A percentile compares a stretch with the other conserved stretches of the same genome.
Conservation (phyloP, 2,329 filamentous ascomycete species). For the Sphaceloma murrayae region DNA sequence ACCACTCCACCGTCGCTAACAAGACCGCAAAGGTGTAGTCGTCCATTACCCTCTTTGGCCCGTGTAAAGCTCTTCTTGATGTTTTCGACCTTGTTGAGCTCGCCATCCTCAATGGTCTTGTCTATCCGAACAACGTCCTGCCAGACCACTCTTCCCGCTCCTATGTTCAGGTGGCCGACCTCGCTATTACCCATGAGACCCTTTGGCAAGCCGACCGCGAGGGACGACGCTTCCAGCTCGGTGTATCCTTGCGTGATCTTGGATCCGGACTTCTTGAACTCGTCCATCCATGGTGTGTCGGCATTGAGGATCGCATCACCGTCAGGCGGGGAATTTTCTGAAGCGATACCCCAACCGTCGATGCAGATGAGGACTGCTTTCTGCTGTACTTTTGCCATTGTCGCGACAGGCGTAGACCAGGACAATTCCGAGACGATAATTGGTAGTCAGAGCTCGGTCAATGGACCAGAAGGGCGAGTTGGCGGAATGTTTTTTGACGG, state of each 20-base stretch:
- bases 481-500: too few relatives aligned
- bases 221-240: conserved; percentile 88
- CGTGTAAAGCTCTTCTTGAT: conserved; percentile 68
- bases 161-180: conserved; percentile 97
- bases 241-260: conserved; percentile 75
- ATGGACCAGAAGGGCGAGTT: too few relatives aligned
- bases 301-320: conserved; percentile 94
- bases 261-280: conserved; percentile 56
- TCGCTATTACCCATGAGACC: conserved; percentile 99
- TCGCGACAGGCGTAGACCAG: too few relatives aligned
- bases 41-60: conserved; percentile 79
- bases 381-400: conserved; percentile 58
- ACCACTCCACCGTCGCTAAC: conserved; percentile 91
- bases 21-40: conserved; percentile 84
- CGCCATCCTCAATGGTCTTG: conserved; percentile 75
- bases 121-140: conserved; percentile 89
- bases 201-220: conserved; percentile 90
- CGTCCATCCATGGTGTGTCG: conserved; percentile 90
- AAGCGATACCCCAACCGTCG: conserved; percentile 93
- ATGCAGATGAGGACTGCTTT: conserved; percentile 81
- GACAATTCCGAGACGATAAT: too few relatives aligned
- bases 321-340: conserved; percentile 67
- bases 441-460: too few relatives aligned
- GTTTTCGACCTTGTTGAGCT: conserved; percentile 65
- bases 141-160: conserved; percentile 94